phyloP scores from a whole-genome alignment of 306 rosid species.

The Betula pendula region DNA sequence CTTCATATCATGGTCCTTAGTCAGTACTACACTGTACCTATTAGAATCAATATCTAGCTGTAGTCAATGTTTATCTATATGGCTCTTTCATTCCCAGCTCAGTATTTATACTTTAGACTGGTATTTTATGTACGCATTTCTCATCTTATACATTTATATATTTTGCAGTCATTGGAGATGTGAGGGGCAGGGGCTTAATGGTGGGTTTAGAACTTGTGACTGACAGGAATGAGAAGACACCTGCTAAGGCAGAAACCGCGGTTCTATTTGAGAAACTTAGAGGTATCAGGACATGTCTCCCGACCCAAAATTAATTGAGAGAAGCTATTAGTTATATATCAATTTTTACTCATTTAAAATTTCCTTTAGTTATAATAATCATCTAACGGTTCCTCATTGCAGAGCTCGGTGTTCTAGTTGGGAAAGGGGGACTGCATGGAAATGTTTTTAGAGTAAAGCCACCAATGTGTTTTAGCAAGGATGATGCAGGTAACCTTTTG shows the following conservation, averaged over 20 bases:
- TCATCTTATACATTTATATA: conserved; percentile 15
- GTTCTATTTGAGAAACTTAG: conserved; percentile 74
- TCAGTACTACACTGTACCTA: not conserved
- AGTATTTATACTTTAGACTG: not conserved
- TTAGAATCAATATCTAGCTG: not conserved
- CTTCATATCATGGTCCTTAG: not conserved
- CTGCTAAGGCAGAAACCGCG: conserved; percentile 82
- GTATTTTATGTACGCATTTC: not conserved
- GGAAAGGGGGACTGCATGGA: conserved; percentile 91
- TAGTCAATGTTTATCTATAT: not conserved
- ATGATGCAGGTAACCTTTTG: conserved; percentile 69
- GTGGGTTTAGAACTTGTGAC: conserved; percentile 76
- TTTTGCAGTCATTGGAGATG: conserved; percentile 76
- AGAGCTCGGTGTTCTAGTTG: conserved; percentile 82
- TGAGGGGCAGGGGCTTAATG: conserved; percentile 88
- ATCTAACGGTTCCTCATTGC: conserved; percentile 32
- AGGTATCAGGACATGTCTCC: conserved; percentile 44
- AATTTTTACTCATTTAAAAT: not conserved
- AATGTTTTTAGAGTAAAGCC: conserved; percentile 89
- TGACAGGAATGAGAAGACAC: conserved; percentile 60
- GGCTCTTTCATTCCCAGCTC: not conserved
- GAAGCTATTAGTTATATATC: not conserved
- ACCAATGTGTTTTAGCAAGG: conserved; percentile 87
- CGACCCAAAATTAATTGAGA: not conserved
- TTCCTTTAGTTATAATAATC: conserved; percentile 16